Evolutionary conservation across 2,329 filamentous ascomycete genomes (phyloP).

Genomic region (Aspergillus sp.): DNA sequence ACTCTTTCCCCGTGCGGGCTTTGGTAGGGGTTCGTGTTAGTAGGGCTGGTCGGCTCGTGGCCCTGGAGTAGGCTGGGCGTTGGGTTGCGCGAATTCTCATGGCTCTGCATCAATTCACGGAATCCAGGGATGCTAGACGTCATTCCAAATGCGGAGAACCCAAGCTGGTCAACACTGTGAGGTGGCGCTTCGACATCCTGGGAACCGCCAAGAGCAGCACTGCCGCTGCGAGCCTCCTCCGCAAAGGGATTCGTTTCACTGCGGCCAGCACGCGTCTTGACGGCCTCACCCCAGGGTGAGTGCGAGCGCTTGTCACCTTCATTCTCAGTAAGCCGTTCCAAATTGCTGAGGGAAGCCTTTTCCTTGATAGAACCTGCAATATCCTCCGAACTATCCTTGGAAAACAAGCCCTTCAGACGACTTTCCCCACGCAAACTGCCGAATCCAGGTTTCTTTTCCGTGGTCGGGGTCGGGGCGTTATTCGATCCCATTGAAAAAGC

Average conservation of each 20-base stretch:
- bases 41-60: slow-evolving; percentile 77
- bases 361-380: slow-evolving; percentile 49
- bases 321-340: slow-evolving; percentile 51
- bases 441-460: slow-evolving; percentile 68
- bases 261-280: slow-evolving; percentile 44
- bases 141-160: slow-evolving; percentile 58
- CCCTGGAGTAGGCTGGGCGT: slow-evolving; percentile 46
- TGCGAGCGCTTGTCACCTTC: slow-evolving; percentile 42
- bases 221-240: slow-evolving; percentile 51
- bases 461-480: slow-evolving; percentile 48
- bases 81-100: slow-evolving; percentile 55
- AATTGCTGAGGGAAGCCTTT: slow-evolving; percentile 49
- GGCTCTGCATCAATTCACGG: slow-evolving; percentile 53
- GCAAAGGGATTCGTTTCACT: slow-evolving; percentile 46
- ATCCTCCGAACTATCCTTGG: slow-evolving; percentile 70
- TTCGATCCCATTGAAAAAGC: slow-evolving; percentile 68
- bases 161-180: slow-evolving; percentile 49
- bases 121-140: slow-evolving; percentile 54
- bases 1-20: slow-evolving; percentile 75
- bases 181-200: slow-evolving; percentile 61
- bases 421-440: slow-evolving; percentile 70
- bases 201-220: slow-evolving; percentile 67
- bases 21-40: slow-evolving; percentile 92
- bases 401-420: slow-evolving; percentile 78
- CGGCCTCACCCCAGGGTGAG: slow-evolving; percentile 48